Percentiles rank a stretch among this genome's conserved stretches.
Evolutionary conservation across 768 basidiomycete genomes (phyloP).

Genomic region (Lentinus brumalis): DNA sequence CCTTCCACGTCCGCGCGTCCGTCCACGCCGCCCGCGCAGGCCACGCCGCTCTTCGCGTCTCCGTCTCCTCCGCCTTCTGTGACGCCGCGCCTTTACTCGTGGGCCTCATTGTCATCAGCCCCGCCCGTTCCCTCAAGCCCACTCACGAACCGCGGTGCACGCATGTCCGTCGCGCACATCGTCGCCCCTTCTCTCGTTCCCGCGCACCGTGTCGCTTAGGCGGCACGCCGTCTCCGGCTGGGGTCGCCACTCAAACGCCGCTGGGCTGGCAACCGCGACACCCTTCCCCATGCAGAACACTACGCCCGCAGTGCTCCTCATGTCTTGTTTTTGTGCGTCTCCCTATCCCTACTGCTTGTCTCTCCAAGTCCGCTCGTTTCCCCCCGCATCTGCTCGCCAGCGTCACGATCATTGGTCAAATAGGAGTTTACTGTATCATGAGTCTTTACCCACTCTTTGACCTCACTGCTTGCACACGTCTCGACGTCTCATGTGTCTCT

Average conservation of each 20-base stretch:
- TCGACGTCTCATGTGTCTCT: background rate
- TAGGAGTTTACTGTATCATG: constrained; percentile 16
- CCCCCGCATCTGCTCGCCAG: constrained; percentile 2
- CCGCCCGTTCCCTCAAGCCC: constrained; percentile 44
- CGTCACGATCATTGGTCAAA: constrained; percentile 13
- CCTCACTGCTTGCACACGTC: background rate
- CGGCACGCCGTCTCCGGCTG: background rate
- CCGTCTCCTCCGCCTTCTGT: constrained; percentile 59
- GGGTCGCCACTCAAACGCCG: background rate
- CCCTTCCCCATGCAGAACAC: background rate
- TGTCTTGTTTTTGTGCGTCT: background rate
- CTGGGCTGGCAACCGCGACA: background rate
- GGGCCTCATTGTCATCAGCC: constrained; percentile 37
- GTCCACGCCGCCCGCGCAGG: constrained; percentile 36
- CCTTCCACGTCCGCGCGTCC: constrained; percentile 24
- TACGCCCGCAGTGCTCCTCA: background rate
- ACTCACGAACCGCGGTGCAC: constrained; percentile 58
- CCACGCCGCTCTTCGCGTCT: constrained; percentile 24
- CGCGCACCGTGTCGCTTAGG: constrained; percentile 13
- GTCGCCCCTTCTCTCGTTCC: constrained; percentile 36
- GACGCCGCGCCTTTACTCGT: constrained; percentile 60
- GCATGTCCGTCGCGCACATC: constrained; percentile 61
- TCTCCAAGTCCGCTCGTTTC: background rate
- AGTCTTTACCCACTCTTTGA: constrained; percentile 8
- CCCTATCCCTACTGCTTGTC: background rate